Percentiles rank a stretch among this genome's conserved stretches.
These are phyloP conservation scores for Fonsecaea erecta DNA, from an alignment of 2,329 filamentous ascomycete species.

Conservation along the genomic window DNA sequence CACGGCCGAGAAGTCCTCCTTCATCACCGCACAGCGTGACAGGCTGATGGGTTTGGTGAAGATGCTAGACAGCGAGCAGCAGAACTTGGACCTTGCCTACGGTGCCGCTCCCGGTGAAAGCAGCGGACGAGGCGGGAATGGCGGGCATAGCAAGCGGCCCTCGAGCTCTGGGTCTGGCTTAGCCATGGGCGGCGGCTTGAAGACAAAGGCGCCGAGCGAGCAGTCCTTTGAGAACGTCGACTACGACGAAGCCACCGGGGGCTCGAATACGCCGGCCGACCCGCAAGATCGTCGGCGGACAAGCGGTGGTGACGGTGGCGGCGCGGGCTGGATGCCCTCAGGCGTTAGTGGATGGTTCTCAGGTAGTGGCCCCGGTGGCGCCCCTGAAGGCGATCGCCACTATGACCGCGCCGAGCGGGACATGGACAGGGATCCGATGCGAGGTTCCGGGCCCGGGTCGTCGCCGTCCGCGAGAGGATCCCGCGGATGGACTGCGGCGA, in stretches of 20 bases:
- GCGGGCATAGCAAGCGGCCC: conserved; percentile 27
- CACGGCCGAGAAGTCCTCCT: conserved; percentile 69
- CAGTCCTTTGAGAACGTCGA: conserved; percentile 89
- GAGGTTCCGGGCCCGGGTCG: conserved; percentile 3
- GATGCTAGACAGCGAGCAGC: conserved; percentile 79
- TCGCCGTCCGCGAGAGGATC: conserved; percentile 13
- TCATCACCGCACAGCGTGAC: conserved; percentile 79
- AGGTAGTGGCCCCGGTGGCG: conserved; percentile 18
- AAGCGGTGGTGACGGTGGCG: conserved; percentile 20
- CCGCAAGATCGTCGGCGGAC: conserved; percentile 28
- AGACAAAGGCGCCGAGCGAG: conserved; percentile 76
- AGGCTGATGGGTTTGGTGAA: conserved; percentile 73
- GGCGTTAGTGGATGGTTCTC: conserved; percentile 34
- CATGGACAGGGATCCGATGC: background rate
- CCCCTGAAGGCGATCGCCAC: conserved; percentile 17
- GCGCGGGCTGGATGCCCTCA: conserved; percentile 28
- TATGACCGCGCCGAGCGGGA: conserved; percentile 16
- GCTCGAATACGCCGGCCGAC: conserved; percentile 18
- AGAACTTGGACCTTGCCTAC: conserved; percentile 58
- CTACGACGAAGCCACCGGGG: conserved; percentile 67
- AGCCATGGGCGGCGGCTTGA: conserved; percentile 22
- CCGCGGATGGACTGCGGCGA: conserved; percentile 31
- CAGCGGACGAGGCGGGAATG: background rate
- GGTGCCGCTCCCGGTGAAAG: conserved; percentile 39
- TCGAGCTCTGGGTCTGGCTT: conserved; percentile 31